Base-by-base conservation (phyloP, 1,139 yeast species). In the Pichia sorboxylosa region DNA sequence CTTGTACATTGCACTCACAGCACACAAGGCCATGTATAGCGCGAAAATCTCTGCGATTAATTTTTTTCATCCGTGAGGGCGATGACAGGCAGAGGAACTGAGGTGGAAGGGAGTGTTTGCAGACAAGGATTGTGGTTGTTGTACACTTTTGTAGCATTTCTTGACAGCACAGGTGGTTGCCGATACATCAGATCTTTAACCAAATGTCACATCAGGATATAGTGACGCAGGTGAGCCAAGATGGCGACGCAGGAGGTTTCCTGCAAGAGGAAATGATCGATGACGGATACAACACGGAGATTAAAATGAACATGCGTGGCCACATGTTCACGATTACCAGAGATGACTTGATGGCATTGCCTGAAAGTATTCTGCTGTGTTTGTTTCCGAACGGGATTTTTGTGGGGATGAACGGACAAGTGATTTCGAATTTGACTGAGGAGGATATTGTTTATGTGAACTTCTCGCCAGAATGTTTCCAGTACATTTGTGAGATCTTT, bases 331-430 rank as follows among this genome's bases (percentile, higher is more conserved):
- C 74, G 35, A 76, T 90, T 31, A 75, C 94, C 2, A 65, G 95
- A 42, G 94, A 84, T 45, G 95, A 84, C 52, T 66, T 90, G 44
- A 77, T 85, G 80, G 74, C 87, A 36, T 62, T 90, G 33, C 97
- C 98, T 1, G 97, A 92, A 54, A 75, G 90, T 42, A 76, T 92
- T 21, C 61, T 92, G 40, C 67, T 87, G 35, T 84, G 96, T 45
- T 59, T 83, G 34, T 92, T 76, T 55, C 94, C 97, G 13, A 82
- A 83, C 44, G 96, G 97, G 24, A 87, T 85, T 6, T 78, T 82
- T 51, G 66, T 82, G 38, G 92, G 83, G 51, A 65, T 66, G 35
- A 59, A 70, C 33, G 93, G 92, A 3, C 76, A 73, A 38, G 79
- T 79, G n/a, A 79, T 81, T 35, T 68, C 81, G 27, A 79, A 78